Base-by-base conservation (phyloP, 2,329 filamentous ascomycete genomes). In the Aspergillus aculeatinus region DNA sequence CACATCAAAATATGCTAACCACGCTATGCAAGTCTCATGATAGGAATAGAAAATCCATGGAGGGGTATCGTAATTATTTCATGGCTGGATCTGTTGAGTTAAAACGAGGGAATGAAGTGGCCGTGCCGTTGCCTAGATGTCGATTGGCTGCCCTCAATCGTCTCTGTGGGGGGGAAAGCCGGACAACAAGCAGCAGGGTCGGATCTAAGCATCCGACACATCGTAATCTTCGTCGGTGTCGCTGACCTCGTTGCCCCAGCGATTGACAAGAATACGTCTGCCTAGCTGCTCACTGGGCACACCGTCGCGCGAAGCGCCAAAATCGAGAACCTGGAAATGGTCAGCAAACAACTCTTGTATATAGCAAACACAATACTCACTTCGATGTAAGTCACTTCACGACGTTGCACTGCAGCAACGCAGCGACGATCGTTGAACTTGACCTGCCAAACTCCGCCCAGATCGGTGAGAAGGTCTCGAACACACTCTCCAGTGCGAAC, bases 391-490 rank as follows among this genome's bases (percentile, higher is more conserved):
- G 95, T 99, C 69, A 96, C 79, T 69, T 87, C 89, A 66, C 96
- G 92, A 58, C 95, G 86, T 81, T 99, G 95, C 59, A 99, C 95
- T 49, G 95, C 95, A 61, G 95, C 95, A 59, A 99, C 95, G 74
- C 95, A 99, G 74, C 94, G 86, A 67, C 95, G 85, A 72, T 96
- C 92, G 71, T 99, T 93, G 78, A 99, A 99, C 71, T 95, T 95
- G 70, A 99, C 95, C 79, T 99, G 95, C 95, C 95, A 99, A 7
- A 99, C 95, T n/a, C 94, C 93, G 67, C 89, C 94, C 39, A 99
- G 83, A 71, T 97, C 93, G 14, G 92, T 96, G 70, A 99, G 82
- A 48, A 99, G 84, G 76, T 99, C 94, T 67, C 94, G 90, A 55
- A 96, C 87, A 74, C 92, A 97, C 69, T 97, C 90, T 52, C 95